Base-by-base conservation (phyloP, 139 green algal genomes). In the Chlorella sp. region DNA sequence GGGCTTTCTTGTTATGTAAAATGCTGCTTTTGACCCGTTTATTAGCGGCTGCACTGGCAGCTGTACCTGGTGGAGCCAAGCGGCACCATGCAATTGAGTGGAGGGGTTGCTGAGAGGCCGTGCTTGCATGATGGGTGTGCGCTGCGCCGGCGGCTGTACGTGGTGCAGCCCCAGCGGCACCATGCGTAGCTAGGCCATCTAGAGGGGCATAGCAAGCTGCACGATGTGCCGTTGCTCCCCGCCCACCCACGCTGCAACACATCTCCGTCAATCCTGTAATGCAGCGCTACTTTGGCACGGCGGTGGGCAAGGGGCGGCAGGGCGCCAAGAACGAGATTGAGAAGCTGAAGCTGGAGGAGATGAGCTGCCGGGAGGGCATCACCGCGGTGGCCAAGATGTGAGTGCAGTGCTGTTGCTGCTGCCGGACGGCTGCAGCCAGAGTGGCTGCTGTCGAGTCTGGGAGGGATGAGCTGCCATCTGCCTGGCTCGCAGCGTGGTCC, bases 261-360 rank as follows among this genome's bases (percentile, higher is more conserved):
- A n/a, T n/a, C n/a, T n/a, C n/a, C n/a, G n/a, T n/a, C 79, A 47
- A 3, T 26, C 4, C 17, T 15, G 2, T 39, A 0, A n/a, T 74
- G 79, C 88, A 98, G 85, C 87, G 95, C 16, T 99, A 97, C 91
- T 97, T 95, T 88, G 98, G 96, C 55, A 94, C 96, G 36, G 97
- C 97, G 38, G 93, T 99, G 51, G 98, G 98, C 78, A 99, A 99
- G 90, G 96, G 95, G 21, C 90, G 95, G n/a, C 95, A 98, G 90
- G 94, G 89, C 4, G 97, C 97, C 36, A 98, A 98, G 90, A 99
- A 96, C 76, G 97, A 99, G 91, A 96, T 99, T 73, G 98, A 99
- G 89, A 96, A 96, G 90, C 93, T 99, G 32, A 97, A 99, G 85
- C 93, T 99, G n/a, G 81, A 65, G 20, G 92, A 98, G 82, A 92